Conservation (phyloP, 768 basidiomycete genomes). For the Lyophyllum semitale region DNA sequence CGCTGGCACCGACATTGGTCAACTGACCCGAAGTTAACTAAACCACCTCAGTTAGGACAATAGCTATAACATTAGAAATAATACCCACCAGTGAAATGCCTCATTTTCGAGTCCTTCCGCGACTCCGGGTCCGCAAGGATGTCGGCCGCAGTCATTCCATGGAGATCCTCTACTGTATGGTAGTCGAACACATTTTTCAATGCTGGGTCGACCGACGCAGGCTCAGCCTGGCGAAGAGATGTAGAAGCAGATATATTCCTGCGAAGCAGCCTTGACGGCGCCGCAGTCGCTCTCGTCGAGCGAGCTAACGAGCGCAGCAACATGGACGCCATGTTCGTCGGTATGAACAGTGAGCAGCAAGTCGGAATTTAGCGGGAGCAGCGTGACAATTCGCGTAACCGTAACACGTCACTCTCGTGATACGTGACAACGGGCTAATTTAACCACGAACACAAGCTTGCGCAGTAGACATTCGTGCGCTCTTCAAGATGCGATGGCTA, state of each 20-base stretch:
- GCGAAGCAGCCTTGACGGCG: slow-evolving; percentile 29
- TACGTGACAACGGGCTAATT: neutral
- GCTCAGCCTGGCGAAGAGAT: slow-evolving; percentile 30
- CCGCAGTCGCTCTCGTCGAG: slow-evolving; percentile 32
- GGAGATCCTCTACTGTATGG: slow-evolving; percentile 83
- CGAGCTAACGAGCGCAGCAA: slow-evolving; percentile 65
- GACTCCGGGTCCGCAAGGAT: slow-evolving; percentile 76
- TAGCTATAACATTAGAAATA: neutral
- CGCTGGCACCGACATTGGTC: neutral
- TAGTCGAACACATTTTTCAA: slow-evolving; percentile 59
- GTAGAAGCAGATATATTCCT: slow-evolving; percentile 41
- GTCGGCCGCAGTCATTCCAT: slow-evolving; percentile 75
- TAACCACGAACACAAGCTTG: neutral
- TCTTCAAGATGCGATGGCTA: slow-evolving; percentile 10
- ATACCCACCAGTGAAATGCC: slow-evolving; percentile 88
- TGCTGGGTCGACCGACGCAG: slow-evolving; percentile 26
- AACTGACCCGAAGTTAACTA: slow-evolving; percentile 93
- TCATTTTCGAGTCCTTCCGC: slow-evolving; percentile 75
- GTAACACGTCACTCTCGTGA: neutral
- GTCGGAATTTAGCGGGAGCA: slow-evolving; percentile 39
- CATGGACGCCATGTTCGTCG: slow-evolving; percentile 60
- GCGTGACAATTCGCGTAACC: slow-evolving; percentile 23
- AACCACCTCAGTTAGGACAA: slow-evolving; percentile 9
- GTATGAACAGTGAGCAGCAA: slow-evolving; percentile 25
- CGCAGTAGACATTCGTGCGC: neutral